A percentile compares a stretch with the other conserved stretches of the same genome.
Evolutionary conservation across 2,329 filamentous ascomycete species (phyloP).

Genomic region (Laburnicola sp.): DNA sequence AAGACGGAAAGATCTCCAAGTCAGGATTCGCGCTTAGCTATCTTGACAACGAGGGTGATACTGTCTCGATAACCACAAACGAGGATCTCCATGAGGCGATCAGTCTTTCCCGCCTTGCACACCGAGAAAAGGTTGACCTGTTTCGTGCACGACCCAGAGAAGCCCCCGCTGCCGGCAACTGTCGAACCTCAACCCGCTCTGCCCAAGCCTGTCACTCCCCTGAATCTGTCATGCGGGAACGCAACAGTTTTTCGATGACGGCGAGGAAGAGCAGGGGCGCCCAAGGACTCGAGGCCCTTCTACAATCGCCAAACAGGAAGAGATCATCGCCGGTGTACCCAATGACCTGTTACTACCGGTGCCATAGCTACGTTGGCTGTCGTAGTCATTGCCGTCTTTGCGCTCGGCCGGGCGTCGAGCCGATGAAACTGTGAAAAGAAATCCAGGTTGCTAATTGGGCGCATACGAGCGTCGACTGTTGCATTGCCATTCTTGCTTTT

Average conservation of each 20-base stretch:
- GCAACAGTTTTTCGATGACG: conserved; percentile 55
- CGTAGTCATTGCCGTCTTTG: conserved; percentile 91
- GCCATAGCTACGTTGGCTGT: conserved; percentile 94
- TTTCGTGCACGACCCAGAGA: conserved; percentile 95
- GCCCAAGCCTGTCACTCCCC: conserved; percentile 57
- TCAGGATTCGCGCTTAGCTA: conserved; percentile 92
- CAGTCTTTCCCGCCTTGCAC: conserved; percentile 73
- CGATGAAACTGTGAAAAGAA: conserved; percentile 39
- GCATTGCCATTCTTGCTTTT: conserved; percentile 18
- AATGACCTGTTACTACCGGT: conserved; percentile 90
- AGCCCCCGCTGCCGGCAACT: conserved; percentile 74
- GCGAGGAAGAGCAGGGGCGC: conserved; percentile 59
- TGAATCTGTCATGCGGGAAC: conserved; percentile 53
- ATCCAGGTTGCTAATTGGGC: background rate
- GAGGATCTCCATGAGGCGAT: conserved; percentile 91
- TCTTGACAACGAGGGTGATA: conserved; percentile 94
- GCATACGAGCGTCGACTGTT: conserved; percentile 9
- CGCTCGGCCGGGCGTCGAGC: conserved; percentile 70
- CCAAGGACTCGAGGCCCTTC: conserved; percentile 49
- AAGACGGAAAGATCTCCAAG: conserved; percentile 75
- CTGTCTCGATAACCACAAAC: conserved; percentile 94
- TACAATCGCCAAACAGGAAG: conserved; percentile 60
- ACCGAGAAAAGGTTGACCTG: conserved; percentile 90
- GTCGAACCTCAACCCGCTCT: conserved; percentile 62
- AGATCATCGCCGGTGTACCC: conserved; percentile 86